Evolutionary conservation across 768 basidiomycete species (phyloP), one percentile per base, ranked within the genome.

Genomic region (Dendrothele bispora): DNA sequence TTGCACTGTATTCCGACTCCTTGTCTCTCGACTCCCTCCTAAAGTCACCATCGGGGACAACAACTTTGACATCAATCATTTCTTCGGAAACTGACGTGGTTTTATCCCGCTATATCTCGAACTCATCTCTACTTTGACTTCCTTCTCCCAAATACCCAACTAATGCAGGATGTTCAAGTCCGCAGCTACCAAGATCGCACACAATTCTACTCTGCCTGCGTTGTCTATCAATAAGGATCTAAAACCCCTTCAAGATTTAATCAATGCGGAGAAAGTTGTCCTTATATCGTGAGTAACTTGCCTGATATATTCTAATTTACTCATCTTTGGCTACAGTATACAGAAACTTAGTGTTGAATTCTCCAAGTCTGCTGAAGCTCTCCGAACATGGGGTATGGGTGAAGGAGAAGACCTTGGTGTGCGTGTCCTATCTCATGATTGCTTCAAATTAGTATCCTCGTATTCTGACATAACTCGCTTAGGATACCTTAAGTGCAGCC

Each of bases 371-470:
- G 77, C 83, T 2, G 91, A 92, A 54, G 80, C 87, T 0, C 62
- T 93, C 43, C 74, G 82, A 40, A 59, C 66, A 40, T 92, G 89
- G 88, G 91, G 87, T 3, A 64, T 71, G 25, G 84, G 86, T 20
- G 91, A 92, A 62, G 91, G 90, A 5, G 90, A 92, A 21, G 90
- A 92, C 63, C 76, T 93, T 21, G 80, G 75, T 40, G 90, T 91
- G 61, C 55, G 82, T 68, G 15, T 29, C 21, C 42, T 60, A 32
- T 34, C 52, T 37, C 39, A 43, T 5, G 4, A 26, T 39, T 21
- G 40, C 29, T 30, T 46, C 24, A 36, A 21, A 39, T 51, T 29
- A 35, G 30, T 7, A 30, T 22, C 10, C 17, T 15, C 37, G 40
- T 34, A 35, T 49, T 44, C 51, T 40, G 17, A 51, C 28, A 17